phyloP scores from a whole-genome alignment of 345 rosid species.

The Boechera divaricarpa region DNA sequence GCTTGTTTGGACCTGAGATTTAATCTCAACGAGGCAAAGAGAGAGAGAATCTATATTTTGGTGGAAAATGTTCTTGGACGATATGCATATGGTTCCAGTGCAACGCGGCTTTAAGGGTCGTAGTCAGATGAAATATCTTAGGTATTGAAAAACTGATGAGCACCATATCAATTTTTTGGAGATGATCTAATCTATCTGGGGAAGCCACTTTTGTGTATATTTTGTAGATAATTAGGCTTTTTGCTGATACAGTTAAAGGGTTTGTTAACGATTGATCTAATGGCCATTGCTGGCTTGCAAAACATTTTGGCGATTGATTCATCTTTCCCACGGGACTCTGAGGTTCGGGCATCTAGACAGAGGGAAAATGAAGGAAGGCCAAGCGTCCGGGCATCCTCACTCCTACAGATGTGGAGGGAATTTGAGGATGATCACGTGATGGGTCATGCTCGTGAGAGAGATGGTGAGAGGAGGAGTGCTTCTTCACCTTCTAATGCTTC shows the following conservation, averaged over 20 bases:
- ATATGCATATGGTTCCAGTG: conserved; percentile 33
- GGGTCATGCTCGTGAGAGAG: conserved; percentile 64
- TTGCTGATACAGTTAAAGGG: conserved; percentile 50
- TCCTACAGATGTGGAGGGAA: conserved; percentile 88
- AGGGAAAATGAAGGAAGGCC: conserved; percentile 62
- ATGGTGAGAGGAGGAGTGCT: conserved; percentile 54
- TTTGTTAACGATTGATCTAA: conserved; percentile 40
- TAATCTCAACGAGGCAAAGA: conserved; percentile 30
- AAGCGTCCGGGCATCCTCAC: conserved; percentile 75
- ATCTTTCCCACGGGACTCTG: conserved; percentile 73
- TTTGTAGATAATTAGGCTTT: conserved; percentile 51
- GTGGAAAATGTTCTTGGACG: conserved; percentile 27
- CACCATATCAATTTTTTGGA: conserved; percentile 36
- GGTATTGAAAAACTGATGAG: conserved; percentile 37
- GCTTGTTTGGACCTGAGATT: neutral
- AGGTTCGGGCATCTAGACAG: conserved; percentile 56
- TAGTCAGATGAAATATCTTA: conserved; percentile 34
- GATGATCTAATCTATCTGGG: conserved; percentile 42
- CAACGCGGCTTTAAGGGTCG: conserved; percentile 38
- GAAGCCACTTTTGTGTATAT: conserved; percentile 45
- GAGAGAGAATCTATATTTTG: neutral
- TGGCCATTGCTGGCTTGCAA: conserved; percentile 92
- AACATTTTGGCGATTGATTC: conserved; percentile 75
- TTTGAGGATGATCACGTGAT: conserved; percentile 86
- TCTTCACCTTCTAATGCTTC: conserved; percentile 46